Evolutionary conservation across 495 filamentous ascomycete species (phyloP).

Genomic region (Hamigera avellanea): DNA sequence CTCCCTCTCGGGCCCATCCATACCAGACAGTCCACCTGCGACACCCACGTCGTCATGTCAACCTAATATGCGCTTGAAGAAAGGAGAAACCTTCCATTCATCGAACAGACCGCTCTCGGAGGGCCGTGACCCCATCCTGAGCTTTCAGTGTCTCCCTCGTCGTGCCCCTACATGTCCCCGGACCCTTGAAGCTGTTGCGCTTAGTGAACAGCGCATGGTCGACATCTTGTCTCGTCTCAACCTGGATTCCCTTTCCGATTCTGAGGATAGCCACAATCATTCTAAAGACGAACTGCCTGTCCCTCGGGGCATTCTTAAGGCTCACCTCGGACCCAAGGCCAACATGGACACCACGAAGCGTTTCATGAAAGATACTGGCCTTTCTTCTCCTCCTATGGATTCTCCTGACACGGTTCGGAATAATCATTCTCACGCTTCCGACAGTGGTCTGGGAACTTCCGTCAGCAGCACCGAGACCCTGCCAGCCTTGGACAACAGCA

Average conservation of each 20-base stretch:
- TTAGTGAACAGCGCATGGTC: slow-evolving; percentile 36
- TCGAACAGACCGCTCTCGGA: slow-evolving; percentile 27
- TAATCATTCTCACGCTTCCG: slow-evolving; percentile 30
- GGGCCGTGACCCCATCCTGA: slow-evolving; percentile 31
- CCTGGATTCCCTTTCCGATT: slow-evolving; percentile 19
- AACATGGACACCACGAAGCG: slow-evolving; percentile 7
- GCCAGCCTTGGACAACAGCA: slow-evolving; percentile 8
- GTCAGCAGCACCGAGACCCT: slow-evolving; percentile 23
- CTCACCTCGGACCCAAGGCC: slow-evolving; percentile 9
- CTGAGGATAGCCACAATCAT: slow-evolving; percentile 11
- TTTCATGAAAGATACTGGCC: slow-evolving; percentile 3
- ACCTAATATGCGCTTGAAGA: slow-evolving; percentile 26
- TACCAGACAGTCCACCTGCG: not conserved
- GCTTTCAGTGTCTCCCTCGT: slow-evolving; percentile 34
- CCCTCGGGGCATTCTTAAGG: slow-evolving; percentile 8
- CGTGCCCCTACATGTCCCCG: slow-evolving; percentile 37
- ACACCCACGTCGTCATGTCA: slow-evolving; percentile 2
- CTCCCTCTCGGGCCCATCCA: slow-evolving; percentile 13
- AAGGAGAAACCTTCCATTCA: slow-evolving; percentile 42
- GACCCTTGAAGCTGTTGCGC: slow-evolving; percentile 32
- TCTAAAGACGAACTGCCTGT: slow-evolving; percentile 21
- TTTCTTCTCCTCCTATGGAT: slow-evolving; percentile 1
- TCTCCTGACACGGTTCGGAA: slow-evolving; percentile 9
- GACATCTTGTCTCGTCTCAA: slow-evolving; percentile 33
- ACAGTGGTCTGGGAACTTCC: slow-evolving; percentile 48